These are phyloP conservation scores for Fusarium nelsonii DNA, from an alignment of 2,329 filamentous ascomycete species.

Conservation along the genomic window DNA sequence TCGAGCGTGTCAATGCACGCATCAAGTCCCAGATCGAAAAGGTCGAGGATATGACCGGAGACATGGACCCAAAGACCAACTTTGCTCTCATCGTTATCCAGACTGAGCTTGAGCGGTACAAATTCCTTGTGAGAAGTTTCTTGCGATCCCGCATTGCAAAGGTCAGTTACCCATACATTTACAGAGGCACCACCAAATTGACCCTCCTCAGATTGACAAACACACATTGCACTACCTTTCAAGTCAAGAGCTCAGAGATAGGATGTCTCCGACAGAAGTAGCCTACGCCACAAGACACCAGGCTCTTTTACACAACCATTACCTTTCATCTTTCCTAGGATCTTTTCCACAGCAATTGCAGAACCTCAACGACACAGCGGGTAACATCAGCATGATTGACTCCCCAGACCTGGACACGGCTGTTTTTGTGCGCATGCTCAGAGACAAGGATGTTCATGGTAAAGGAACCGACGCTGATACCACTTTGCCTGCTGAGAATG, in stretches of 20 bases:
- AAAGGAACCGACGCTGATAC: constrained; percentile 74
- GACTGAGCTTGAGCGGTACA: constrained; percentile 94
- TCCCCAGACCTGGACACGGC: constrained; percentile 83
- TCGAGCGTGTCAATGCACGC: constrained; percentile 83
- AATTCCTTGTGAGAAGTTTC: constrained; percentile 88
- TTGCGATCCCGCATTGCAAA: constrained; percentile 89
- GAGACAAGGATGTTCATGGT: constrained; percentile 69
- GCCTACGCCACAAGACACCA: constrained; percentile 89
- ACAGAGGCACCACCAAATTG: not conserved
- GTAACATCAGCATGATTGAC: constrained; percentile 93
- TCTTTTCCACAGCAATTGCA: constrained; percentile 84
- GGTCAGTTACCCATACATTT: constrained; percentile 59
- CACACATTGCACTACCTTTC: constrained; percentile 80
- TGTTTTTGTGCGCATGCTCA: constrained; percentile 83
- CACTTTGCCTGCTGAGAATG: constrained; percentile 67
- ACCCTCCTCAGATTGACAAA: constrained; percentile 74
- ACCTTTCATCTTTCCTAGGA: constrained; percentile 83
- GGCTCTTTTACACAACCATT: constrained; percentile 85
- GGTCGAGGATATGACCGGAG: constrained; percentile 82
- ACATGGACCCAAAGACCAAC: constrained; percentile 90
- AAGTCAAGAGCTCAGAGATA: constrained; percentile 63
- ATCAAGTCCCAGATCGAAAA: constrained; percentile 77
- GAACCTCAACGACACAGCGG: constrained; percentile 89
- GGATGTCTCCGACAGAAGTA: constrained; percentile 82
- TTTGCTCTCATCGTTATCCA: constrained; percentile 95